Evolutionary conservation across 164 flowering plant species (phyloP), one percentile per base, ranked within the genome.

Genomic region (Annona squamosa): DNA sequence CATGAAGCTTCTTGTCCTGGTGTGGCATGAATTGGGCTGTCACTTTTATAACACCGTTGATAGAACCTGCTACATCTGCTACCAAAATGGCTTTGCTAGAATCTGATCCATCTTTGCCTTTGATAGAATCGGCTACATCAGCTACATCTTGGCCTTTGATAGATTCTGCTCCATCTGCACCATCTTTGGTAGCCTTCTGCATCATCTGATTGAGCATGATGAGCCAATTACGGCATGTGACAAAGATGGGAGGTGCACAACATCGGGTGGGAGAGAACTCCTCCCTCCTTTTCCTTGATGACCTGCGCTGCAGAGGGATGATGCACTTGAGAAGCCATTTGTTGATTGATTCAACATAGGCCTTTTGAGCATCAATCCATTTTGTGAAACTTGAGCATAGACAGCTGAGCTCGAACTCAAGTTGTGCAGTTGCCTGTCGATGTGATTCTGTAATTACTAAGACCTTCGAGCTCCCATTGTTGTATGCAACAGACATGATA

Each of bases 311-410:
- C 43, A 81, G 73, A 44, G 72, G 61, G 17, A 56, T 66, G 64
- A 87, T 89, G 64, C 98, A 91, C 82, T 89, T 95, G 65, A 67
- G 46, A 26, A 95, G 94, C 99, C 99, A 95, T 37, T 81, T 82
- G 48, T 88, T 76, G 70, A 95, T 86, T 13, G 94, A 79, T 46
- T 81, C 77, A 70, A 95, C 72, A 70, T 95, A 95, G n/a, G 83
- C 81, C 68, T 80, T 87, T 72, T 90, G 99, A 2, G 93, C 84
- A 56, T 64, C 77, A 52, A 87, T 83, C 98, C 97, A 92, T 76
- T 88, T 92, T 1, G 80, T 77, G 78, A 95, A 90, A 80, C 88
- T 88, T 64, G 87, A 84, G 56, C 87, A 79, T 4, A 93, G 79
- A 72, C 75, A 76, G 67, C 46, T 71, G 47, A 95, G 75, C 78